phyloP scores from a whole-genome alignment of 257 asterid genomes.

The Rubia yunnanensis region DNA sequence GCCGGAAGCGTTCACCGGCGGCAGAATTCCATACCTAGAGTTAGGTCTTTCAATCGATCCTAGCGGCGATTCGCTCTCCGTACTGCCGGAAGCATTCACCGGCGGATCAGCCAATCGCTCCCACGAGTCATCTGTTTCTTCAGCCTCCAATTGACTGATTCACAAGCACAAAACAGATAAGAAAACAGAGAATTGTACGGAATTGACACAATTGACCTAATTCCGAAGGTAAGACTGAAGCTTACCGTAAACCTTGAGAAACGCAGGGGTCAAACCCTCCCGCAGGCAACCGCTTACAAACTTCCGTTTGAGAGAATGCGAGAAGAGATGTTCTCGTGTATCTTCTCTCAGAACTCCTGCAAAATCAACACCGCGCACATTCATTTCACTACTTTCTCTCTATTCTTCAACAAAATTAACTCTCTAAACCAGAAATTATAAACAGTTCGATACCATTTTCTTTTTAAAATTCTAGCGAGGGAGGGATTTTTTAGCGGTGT shows the following conservation, averaged over 20 bases:
- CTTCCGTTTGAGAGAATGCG: slow-evolving; percentile 23
- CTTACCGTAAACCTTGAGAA: slow-evolving; percentile 24
- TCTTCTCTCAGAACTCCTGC: slow-evolving; percentile 7
- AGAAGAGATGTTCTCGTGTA: slow-evolving; percentile 29
- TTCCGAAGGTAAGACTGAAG: background rate
- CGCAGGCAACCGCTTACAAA: slow-evolving; percentile 31
- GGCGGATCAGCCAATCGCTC: slow-evolving; percentile 10
- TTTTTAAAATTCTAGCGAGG: background rate
- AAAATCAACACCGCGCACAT: background rate
- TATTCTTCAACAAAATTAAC: background rate
- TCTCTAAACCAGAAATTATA: background rate
- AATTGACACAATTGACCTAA: background rate
- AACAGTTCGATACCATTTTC: background rate
- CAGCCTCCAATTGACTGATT: slow-evolving; percentile 30
- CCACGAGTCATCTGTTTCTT: slow-evolving; percentile 15
- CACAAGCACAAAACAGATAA: background rate
- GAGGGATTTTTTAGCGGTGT: background rate
- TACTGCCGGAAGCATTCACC: background rate
- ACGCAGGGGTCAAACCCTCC: slow-evolving; percentile 26
- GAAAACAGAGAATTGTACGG: background rate
- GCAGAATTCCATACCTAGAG: too few species aligned
- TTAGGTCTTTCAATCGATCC: too few species aligned
- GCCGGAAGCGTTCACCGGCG: too few species aligned
- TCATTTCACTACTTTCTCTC: background rate
- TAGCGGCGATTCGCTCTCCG: too few species aligned